Conservation (phyloP, 495 filamentous ascomycete genomes). For the Arthonia radiata region DNA sequence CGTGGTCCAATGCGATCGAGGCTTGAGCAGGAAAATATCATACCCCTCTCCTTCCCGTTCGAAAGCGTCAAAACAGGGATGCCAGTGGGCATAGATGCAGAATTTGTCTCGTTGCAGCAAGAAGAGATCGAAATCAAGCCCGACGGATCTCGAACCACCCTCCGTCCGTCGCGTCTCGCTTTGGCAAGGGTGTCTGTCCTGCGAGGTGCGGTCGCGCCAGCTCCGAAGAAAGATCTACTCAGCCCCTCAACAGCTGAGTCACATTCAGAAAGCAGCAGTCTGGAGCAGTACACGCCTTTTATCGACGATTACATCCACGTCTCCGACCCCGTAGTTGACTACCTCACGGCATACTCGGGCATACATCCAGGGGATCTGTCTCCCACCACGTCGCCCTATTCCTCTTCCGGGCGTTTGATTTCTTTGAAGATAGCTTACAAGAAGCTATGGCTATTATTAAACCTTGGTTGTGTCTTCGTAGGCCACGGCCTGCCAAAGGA, state of each 20-base stretch:
- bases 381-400: constrained; percentile 41
- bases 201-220: constrained; percentile 37
- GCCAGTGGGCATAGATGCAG: constrained; percentile 74
- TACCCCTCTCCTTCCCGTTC: constrained; percentile 7
- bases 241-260: background rate
- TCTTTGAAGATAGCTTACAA: constrained; percentile 84
- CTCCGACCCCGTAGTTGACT: constrained; percentile 80
- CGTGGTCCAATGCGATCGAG: constrained; percentile 19
- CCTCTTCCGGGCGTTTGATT: constrained; percentile 27
- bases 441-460: constrained; percentile 88
- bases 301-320: constrained; percentile 94
- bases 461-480: constrained; percentile 80
- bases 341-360: constrained; percentile 78
- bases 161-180: constrained; percentile 60
- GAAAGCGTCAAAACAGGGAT: constrained; percentile 24
- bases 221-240: no score
- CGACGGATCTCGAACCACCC: constrained; percentile 64
- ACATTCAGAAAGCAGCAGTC: constrained; percentile 17
- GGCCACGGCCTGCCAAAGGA: constrained; percentile 82
- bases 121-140: constrained; percentile 85
- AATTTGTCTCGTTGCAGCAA: constrained; percentile 77
- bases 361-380: constrained; percentile 71
- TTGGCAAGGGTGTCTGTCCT: constrained; percentile 76
- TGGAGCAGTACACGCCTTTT: constrained; percentile 30
- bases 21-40: constrained; percentile 29